Conservation (phyloP, 352 stramenopile genomes). For the Phytophthora colocasiae region DNA sequence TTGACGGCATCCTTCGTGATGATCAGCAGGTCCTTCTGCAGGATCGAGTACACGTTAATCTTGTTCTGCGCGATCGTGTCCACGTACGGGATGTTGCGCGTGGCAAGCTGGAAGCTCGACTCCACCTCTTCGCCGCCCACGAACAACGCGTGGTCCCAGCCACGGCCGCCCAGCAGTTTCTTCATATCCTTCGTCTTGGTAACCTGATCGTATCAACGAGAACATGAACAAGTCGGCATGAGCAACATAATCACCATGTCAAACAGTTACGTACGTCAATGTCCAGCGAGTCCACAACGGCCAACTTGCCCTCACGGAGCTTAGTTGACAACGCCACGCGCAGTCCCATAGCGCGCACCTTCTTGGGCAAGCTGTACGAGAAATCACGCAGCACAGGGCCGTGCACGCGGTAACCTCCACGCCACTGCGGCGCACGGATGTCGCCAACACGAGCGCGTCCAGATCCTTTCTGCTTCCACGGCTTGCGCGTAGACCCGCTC, state of each 20-base stretch:
- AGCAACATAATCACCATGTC: not conserved
- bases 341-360: conserved; percentile 88
- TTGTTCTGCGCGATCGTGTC: conserved; percentile 87
- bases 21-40: conserved; percentile 90
- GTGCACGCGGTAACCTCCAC: conserved; percentile 86
- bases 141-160: conserved; percentile 90
- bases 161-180: conserved; percentile 72
- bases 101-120: conserved; percentile 82
- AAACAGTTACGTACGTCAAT: conserved; percentile 59
- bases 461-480: conserved; percentile 90
- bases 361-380: conserved; percentile 90
- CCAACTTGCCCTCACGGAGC: conserved; percentile 87
- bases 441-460: conserved; percentile 88
- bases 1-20: conserved; percentile 88
- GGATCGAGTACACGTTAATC: conserved; percentile 92
- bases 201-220: conserved; percentile 43
- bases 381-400: conserved; percentile 87
- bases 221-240: conserved; percentile 8
- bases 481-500: conserved; percentile 88
- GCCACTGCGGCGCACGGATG: conserved; percentile 87
- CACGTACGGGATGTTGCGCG: conserved; percentile 87
- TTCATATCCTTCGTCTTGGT: conserved; percentile 91
- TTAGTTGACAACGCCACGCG: conserved; percentile 89
- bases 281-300: conserved; percentile 80
- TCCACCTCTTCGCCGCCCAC: conserved; percentile 77